Evolutionary conservation across 306 rosid genomes (phyloP), one percentile per base, ranked within the genome.

Genomic region (Canavalia gladiata): DNA sequence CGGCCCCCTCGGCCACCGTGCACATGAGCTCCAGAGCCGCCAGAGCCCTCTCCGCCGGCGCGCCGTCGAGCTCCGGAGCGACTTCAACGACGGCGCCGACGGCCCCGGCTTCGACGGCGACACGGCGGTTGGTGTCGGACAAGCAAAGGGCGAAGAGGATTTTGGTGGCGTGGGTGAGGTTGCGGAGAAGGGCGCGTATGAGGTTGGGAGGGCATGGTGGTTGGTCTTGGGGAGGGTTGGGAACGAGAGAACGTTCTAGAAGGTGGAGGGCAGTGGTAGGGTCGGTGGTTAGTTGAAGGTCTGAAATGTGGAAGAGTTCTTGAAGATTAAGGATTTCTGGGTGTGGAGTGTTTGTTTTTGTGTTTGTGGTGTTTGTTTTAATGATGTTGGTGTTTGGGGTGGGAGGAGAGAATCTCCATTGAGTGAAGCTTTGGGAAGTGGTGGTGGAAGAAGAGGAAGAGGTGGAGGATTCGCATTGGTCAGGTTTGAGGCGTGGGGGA

Each of bases 371-470:
- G 57, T 59, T 43, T n/a, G 63, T 45, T 88, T 5, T 7, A 34
- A 33, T 30, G 81, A 55, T 81, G 80, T 57, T 45, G 0, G 63
- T 77, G 72, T 57, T 55, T 0, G 90, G 70, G 28, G 84, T 39
- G 86, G 92, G 87, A 25, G 90, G 94, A 28, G 95, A 86, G 90
- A 95, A 92, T 12, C 84, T 86, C 97, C 98, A 95, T 31, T 92
- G 98, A 0, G 98, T 95, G 91, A 92, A 95, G 89, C 98, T 95
- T 68, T 94, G 98, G 10, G 98, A 94, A 29, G 97, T 85, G 56
- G 95, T 84, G 47, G 97, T 84, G 52, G 98, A 88, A 12, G 94
- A 89, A 8, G 91, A 86, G 2, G 91, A 88, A 2, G 91, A 90
- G 57, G 92, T 88, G 57, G 91, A 91, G 25, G 92, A 89, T 25